A percentile compares a stretch with the other conserved stretches of the same genome.
Conservation (phyloP, 176 grass and related monocot species). For the Canna indica region DNA sequence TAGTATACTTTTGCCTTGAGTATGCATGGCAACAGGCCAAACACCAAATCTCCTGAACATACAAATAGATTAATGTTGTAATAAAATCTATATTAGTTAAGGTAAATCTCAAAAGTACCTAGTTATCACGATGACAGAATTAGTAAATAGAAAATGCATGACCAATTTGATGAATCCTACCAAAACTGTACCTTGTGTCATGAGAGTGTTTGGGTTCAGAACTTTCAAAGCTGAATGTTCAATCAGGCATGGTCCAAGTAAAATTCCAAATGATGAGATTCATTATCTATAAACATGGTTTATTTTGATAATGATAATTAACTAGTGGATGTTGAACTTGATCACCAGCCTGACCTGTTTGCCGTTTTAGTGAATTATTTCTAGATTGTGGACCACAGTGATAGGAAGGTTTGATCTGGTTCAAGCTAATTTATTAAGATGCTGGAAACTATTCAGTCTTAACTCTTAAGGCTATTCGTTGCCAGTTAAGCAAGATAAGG, state of each 20-base stretch:
- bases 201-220: background rate
- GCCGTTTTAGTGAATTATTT: background rate
- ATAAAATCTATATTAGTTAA: background rate
- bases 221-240: background rate
- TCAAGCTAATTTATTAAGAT: background rate
- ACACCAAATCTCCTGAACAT: conserved; percentile 70
- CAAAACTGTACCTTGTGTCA: background rate
- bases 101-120: background rate
- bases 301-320: background rate
- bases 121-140: background rate
- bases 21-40: conserved; percentile 83
- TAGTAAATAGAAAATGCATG: background rate
- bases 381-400: background rate
- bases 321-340: background rate
- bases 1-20: conserved; percentile 42
- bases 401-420: background rate
- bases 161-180: background rate
- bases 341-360: background rate
- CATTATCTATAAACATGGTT: background rate
- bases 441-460: background rate
- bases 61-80: background rate
- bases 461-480: background rate
- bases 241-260: background rate
- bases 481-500: background rate
- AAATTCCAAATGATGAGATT: background rate